These are phyloP conservation scores for Acacia melanoxylon DNA, from an alignment of 306 rosid genomes.

Conservation along the genomic window DNA sequence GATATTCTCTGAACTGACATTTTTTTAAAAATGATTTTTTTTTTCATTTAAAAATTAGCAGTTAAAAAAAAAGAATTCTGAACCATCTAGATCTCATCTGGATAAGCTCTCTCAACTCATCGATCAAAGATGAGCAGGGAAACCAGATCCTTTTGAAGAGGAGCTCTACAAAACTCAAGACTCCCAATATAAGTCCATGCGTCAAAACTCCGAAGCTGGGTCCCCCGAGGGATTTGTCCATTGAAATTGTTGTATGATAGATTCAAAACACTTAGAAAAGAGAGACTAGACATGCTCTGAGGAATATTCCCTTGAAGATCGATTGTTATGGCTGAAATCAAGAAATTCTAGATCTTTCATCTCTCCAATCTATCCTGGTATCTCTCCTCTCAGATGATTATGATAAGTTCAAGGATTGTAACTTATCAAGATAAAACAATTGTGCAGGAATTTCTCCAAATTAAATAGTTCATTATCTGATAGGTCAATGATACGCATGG, in stretches of 20 bases:
- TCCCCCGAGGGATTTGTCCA: neutral
- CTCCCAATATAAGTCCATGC: neutral
- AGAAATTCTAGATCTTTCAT: neutral
- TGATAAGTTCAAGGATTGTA: neutral
- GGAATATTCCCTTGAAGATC: neutral
- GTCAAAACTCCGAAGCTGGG: neutral
- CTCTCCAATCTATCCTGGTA: neutral
- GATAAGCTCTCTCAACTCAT: too few species aligned
- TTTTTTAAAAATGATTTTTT: too few species aligned
- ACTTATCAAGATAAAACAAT: neutral
- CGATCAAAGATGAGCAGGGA: too few species aligned
- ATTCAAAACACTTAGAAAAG: neutral
- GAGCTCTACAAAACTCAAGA: neutral
- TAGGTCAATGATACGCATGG: neutral
- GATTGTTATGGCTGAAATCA: neutral
- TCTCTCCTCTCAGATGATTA: neutral
- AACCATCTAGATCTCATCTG: too few species aligned
- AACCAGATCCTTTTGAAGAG: neutral
- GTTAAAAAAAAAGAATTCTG: too few species aligned
- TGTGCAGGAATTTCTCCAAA: neutral
- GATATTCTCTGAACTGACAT: too few species aligned
- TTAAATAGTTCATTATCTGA: neutral
- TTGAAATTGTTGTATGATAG: neutral
- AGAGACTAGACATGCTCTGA: neutral
- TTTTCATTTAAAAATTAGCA: too few species aligned